Evolutionary conservation across 306 rosid species (phyloP).

Genomic region (Begonia loranthoides): DNA sequence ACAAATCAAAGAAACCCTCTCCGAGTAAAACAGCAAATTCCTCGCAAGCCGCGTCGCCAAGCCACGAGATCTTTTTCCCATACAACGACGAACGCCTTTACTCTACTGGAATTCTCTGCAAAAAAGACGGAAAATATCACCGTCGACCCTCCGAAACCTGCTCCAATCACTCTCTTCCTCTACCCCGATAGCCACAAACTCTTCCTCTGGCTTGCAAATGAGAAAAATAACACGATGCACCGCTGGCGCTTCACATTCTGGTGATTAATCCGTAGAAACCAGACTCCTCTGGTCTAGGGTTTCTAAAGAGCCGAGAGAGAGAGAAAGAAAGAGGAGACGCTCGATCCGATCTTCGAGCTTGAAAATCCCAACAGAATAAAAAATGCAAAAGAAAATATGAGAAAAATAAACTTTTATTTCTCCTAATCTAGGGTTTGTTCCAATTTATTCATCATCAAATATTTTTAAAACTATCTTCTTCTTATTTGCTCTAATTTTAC

Average conservation of each 20-base stretch:
- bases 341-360: slow-evolving; percentile 39
- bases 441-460: too few relatives aligned
- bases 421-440: too few relatives aligned
- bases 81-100: neutral
- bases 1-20: slow-evolving; percentile 1
- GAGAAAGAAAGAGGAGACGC: slow-evolving; percentile 4
- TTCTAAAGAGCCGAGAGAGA: slow-evolving; percentile 1
- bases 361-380: slow-evolving; percentile 25
- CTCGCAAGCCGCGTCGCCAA: neutral
- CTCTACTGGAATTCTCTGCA: neutral
- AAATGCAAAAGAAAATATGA: slow-evolving; percentile 8
- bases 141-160: slow-evolving; percentile 6
- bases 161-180: slow-evolving; percentile 9
- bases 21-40: slow-evolving; percentile 3
- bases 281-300: neutral
- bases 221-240: neutral
- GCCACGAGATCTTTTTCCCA: neutral
- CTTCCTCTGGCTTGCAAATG: slow-evolving; percentile 2
- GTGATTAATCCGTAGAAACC: neutral
- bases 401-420: slow-evolving; percentile 3
- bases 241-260: slow-evolving; percentile 3
- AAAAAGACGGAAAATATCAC: slow-evolving; percentile 2
- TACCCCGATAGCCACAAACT: neutral
- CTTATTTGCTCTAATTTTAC: too few relatives aligned
- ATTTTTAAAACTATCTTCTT: too few relatives aligned